Evolutionary conservation across 371 early-diverging fungal genomes (phyloP), one percentile per base, ranked within the genome.

Genomic region (Syncephalastrum sp.): DNA sequence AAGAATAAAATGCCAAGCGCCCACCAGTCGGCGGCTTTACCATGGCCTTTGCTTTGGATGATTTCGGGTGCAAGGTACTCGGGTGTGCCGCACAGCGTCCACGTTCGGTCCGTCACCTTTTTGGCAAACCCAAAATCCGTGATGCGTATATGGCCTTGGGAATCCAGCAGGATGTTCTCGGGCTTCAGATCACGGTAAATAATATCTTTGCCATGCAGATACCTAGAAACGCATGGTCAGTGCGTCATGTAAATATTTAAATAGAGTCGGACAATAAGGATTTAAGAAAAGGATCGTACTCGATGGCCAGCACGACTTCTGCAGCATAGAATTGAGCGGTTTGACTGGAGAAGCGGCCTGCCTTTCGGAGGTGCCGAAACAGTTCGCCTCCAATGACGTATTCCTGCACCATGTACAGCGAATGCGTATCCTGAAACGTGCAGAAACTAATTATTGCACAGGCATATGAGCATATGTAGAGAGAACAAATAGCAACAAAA

Each of bases 61-160:
- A 99, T 98, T 75, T 99, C 99, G 7, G 99, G 99, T 21, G 99
- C 97, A 51, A 92, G 68, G 60, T 99, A 99, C 70, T 98, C 99
- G 14, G 99, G 99, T 38, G 99, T 99, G 3, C 99, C 99, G 67
- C 98, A 99, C 29, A 96, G 70, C n/a, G 93, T 95, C 92, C 93
- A 92, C 44, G 93, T 93, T 91, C 77, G 56, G 33, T 86, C 88
- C 2, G 76, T 63, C 29, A 91, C 85, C 33, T 81, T 75, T 67
- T 97, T 98, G 27, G 99, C 97, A 85, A 99, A 99, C 3, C 99
- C 99, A 84, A 99, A 99, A 77, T 99, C 99, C 3, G 99, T 94
- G 49, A 99, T 92, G 75, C 97, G 97, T 58, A 99, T 88, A 70
- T 99, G 95, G 3, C 99, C 99, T 48, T 80, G 64, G 10, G 83